Percentiles rank a stretch among this genome's conserved stretches.
Evolutionary conservation across 2,329 filamentous ascomycete genomes (phyloP).

Genomic region (Colletotrichum paranaense): DNA sequence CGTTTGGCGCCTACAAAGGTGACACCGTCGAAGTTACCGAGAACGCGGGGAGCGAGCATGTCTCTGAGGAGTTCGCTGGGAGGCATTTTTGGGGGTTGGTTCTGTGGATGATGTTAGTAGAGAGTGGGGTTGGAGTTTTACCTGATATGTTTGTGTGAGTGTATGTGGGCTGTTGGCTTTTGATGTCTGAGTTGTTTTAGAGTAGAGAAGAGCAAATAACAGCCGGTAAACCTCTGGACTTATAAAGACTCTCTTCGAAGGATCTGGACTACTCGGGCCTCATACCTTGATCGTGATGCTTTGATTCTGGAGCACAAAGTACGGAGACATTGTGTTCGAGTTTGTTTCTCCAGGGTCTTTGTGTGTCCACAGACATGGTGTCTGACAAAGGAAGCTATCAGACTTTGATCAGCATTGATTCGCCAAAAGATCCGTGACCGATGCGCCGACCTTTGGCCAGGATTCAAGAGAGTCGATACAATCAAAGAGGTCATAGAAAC

Average conservation of each 20-base stretch:
- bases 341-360: background rate
- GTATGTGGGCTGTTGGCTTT: background rate
- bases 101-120: background rate
- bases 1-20: background rate
- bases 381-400: background rate
- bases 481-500: background rate
- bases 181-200: background rate
- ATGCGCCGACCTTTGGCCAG: background rate
- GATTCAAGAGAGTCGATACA: background rate
- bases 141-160: background rate
- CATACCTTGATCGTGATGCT: background rate
- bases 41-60: too few relatives aligned
- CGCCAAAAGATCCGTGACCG: background rate
- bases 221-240: background rate
- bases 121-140: too few relatives aligned
- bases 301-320: background rate
- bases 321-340: background rate
- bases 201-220: too few relatives aligned
- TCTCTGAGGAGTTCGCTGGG: background rate
- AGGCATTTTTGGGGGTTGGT: background rate
- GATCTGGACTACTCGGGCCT: too few relatives aligned
- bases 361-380: too few relatives aligned
- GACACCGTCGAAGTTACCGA: too few relatives aligned
- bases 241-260: background rate
- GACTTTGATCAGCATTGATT: background rate